Conservation (phyloP, 2,329 filamentous ascomycete species). For the Madurella mycetomatis region DNA sequence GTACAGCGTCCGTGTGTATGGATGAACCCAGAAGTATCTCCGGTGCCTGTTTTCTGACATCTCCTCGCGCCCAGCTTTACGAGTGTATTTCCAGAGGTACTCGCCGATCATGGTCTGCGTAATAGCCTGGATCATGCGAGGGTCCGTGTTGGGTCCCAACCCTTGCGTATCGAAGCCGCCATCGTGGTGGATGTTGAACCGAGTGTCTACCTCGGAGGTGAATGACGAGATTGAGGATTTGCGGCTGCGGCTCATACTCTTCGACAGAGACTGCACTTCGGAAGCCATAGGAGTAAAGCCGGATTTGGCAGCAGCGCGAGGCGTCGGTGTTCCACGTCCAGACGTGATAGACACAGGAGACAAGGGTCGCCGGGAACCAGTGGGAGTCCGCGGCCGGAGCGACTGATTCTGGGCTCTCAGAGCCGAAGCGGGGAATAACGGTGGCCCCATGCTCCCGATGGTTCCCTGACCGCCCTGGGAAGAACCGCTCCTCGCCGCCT, state of each 20-base stretch:
- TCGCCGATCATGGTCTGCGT: conserved; percentile 99
- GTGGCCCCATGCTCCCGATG: conserved; percentile 68
- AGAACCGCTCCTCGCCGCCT: conserved; percentile 64
- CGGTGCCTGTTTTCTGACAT: conserved; percentile 87
- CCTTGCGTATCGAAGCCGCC: conserved; percentile 51
- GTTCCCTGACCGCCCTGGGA: conserved; percentile 36
- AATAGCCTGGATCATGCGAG: conserved; percentile 97
- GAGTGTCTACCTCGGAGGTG: conserved; percentile 83
- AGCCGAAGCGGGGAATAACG: conserved; percentile 75
- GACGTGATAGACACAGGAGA: conserved; percentile 45
- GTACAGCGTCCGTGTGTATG: conserved; percentile 92
- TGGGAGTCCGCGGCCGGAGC: conserved; percentile 59
- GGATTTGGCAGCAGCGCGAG: conserved; percentile 42
- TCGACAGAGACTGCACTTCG: conserved; percentile 47
- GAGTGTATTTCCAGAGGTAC: conserved; percentile 98
- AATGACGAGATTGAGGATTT: conserved; percentile 93
- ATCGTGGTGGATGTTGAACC: conserved; percentile 73
- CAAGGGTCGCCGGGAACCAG: conserved; percentile 41
- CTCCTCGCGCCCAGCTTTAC: conserved; percentile 83
- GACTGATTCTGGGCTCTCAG: conserved; percentile 38
- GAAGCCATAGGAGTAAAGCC: conserved; percentile 44
- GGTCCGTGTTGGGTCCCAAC: conserved; percentile 73
- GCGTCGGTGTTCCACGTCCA: conserved; percentile 55
- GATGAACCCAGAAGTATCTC: conserved; percentile 98
- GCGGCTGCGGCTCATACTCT: conserved; percentile 44